Evolutionary conservation across 805 yeast genomes (phyloP), one percentile per base, ranked within the genome.

Genomic region (Candida andamanensis): DNA sequence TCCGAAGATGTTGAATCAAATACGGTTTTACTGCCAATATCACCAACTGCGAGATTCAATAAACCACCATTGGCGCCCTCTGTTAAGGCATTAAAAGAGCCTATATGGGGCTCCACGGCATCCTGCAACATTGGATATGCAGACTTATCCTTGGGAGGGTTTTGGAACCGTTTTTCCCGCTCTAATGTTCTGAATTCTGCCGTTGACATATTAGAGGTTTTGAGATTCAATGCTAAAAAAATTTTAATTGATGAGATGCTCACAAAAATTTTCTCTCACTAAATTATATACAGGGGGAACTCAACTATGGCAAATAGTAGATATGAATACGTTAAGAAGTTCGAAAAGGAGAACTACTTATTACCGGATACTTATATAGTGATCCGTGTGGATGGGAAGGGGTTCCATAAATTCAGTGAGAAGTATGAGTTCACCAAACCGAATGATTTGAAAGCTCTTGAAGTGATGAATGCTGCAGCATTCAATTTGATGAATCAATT

Each of bases 101-200:
- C 97, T 35, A 92, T 75, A 56, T 92, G 98, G 4, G 98, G 98
- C 36, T 78, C 77, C 24, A 92, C 92, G 11, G 98, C 97, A 41
- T 86, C 95, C 37, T 74, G 74, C 22, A 92, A 70, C 24, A 87
- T 61, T 11, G 96, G 95, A 49, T 65, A 90, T 6, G 85, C 85
- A 18, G 85, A 70, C 54, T 82, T 74, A 50, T 85, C 95, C 60
- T 76, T 80, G 31, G 97, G 95, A 28, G 98, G 98, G 54, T 85
- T 78, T 47, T 74, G 73, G 64, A 86, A 92, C 46, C 94, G 74
- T 40, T 71, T 55, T 53, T 90, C 97, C 49, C 95, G 78, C 58
- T 87, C 95, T 47, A 92, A 68, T 27, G 99, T 92, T 54, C 76
- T 72, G 53, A 80, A 82, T 49, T 76, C 67, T 34, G 81, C 83